Conservation (phyloP, 1,139 yeast species). For the Sporopachydermia cereana region DNA sequence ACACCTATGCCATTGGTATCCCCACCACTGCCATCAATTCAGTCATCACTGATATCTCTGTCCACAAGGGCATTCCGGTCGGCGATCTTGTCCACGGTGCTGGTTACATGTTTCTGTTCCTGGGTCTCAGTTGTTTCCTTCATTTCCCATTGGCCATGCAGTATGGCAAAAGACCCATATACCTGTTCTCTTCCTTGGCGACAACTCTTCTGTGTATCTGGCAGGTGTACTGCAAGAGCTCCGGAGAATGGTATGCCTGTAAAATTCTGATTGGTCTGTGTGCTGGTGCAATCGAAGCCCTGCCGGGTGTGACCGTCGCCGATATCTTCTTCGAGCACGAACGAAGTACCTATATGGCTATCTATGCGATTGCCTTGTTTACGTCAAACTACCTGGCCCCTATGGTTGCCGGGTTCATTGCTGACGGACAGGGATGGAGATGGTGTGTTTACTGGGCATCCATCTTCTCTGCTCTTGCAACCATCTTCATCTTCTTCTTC, state of each 20-base stretch:
- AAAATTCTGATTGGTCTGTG: slow-evolving; percentile 36
- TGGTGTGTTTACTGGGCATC: slow-evolving; percentile 34
- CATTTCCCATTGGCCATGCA: slow-evolving; percentile 42
- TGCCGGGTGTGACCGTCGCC: slow-evolving; percentile 37
- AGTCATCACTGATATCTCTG: slow-evolving; percentile 31
- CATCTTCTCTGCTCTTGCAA: slow-evolving; percentile 36
- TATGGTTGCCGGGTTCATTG: slow-evolving; percentile 37
- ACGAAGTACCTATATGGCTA: slow-evolving; percentile 36
- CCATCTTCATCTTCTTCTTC: slow-evolving; percentile 30
- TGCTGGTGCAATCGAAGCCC: slow-evolving; percentile 44
- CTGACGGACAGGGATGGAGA: slow-evolving; percentile 36
- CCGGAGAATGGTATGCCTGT: slow-evolving; percentile 22
- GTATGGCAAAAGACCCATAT: slow-evolving; percentile 43
- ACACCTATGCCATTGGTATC: slow-evolving; percentile 33
- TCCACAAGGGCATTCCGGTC: slow-evolving; percentile 28
- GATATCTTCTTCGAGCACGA: slow-evolving; percentile 43
- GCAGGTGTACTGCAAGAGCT: slow-evolving; percentile 30
- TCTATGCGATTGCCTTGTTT: slow-evolving; percentile 31
- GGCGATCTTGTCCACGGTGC: slow-evolving; percentile 38
- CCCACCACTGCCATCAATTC: slow-evolving; percentile 38
- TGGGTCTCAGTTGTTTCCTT: slow-evolving; percentile 38
- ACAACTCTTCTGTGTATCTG: slow-evolving; percentile 29
- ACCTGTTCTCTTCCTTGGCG: slow-evolving; percentile 29
- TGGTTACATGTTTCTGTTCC: slow-evolving; percentile 35
- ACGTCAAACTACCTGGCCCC: slow-evolving; percentile 34